Conservation (phyloP, 805 yeast genomes). For the Pichia membranifaciens region DNA sequence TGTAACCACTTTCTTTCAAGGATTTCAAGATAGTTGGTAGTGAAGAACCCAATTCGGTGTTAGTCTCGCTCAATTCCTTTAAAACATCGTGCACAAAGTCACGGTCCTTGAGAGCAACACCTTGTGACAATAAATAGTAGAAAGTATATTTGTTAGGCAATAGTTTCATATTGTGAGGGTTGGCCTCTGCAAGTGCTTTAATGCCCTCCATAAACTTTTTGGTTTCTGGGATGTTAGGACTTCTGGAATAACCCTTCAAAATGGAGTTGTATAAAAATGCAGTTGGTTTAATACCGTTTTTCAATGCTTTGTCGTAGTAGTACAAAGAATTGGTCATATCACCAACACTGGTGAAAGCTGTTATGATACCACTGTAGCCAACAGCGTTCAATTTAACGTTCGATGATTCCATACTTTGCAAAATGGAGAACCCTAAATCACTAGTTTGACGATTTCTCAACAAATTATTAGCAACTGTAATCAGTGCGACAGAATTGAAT, state of each 20-base stretch:
- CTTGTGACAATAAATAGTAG: constrained; percentile 41
- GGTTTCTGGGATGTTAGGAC: constrained; percentile 33
- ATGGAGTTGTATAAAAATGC: constrained; percentile 40
- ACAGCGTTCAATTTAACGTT: constrained; percentile 31
- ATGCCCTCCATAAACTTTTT: constrained; percentile 35
- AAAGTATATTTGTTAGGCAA: constrained; percentile 46
- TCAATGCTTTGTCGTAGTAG: constrained; percentile 34
- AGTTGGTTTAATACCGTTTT: constrained; percentile 31
- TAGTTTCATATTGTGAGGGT: constrained; percentile 16
- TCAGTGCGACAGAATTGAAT: constrained; percentile 40
- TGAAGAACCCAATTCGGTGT: constrained; percentile 33
- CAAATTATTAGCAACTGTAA: constrained; percentile 50
- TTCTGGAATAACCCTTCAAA: constrained; percentile 42
- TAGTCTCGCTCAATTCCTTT: constrained; percentile 32
- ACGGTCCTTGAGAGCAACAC: constrained; percentile 28
- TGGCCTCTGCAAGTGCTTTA: constrained; percentile 18
- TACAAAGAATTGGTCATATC: constrained; percentile 36
- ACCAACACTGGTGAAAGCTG: constrained; percentile 41
- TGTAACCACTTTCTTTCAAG: constrained; percentile 18
- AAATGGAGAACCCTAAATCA: constrained; percentile 47
- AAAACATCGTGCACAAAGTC: constrained; percentile 33
- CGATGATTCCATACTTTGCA: constrained; percentile 34
- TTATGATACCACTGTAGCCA: constrained; percentile 42
- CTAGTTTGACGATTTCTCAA: constrained; percentile 41
- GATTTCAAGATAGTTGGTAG: constrained; percentile 34